These are phyloP conservation scores for Rhodotorula toruloides DNA, from an alignment of 768 basidiomycete genomes.

Conservation along the genomic window DNA sequence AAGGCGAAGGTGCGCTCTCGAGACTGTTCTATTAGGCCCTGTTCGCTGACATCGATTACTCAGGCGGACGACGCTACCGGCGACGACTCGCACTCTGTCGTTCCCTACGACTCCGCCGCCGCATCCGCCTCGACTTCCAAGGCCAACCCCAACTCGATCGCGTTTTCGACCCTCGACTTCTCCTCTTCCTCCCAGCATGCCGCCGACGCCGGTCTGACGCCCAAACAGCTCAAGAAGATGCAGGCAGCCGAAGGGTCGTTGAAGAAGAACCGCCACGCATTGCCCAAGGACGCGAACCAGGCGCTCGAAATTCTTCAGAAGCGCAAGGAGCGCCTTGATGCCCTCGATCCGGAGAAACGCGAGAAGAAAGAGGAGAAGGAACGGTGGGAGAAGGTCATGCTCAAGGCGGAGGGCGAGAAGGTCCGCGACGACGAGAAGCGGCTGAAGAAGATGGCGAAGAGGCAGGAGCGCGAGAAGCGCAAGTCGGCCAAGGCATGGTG, in stretches of 20 bases:
- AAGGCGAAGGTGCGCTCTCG: conserved; percentile 20
- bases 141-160: conserved; percentile 53
- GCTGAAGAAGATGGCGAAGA: conserved; percentile 87
- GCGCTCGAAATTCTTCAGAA: conserved; percentile 74
- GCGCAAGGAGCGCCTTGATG: conserved; percentile 69
- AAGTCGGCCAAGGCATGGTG: conserved; percentile 84
- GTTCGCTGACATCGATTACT: not conserved
- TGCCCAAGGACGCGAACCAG: conserved; percentile 72
- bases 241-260: conserved; percentile 43
- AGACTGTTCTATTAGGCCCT: not conserved
- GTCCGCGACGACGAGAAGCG: conserved; percentile 76
- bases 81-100: conserved; percentile 11
- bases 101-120: conserved; percentile 33
- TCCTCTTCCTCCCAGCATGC: conserved; percentile 40
- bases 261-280: conserved; percentile 56
- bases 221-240: conserved; percentile 45
- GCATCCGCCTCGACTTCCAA: conserved; percentile 45
- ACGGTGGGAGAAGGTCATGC: conserved; percentile 83
- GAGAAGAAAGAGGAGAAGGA: conserved; percentile 73
- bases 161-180: conserved; percentile 63
- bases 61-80: conserved; percentile 21
- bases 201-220: conserved; percentile 24
- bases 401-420: conserved; percentile 82
- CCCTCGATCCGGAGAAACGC: conserved; percentile 75
- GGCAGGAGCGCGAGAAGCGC: conserved; percentile 80